Percentiles rank a stretch among this genome's conserved stretches.
Conservation (phyloP, 768 basidiomycete genomes). For the Agaricus sinodeliciosus region DNA sequence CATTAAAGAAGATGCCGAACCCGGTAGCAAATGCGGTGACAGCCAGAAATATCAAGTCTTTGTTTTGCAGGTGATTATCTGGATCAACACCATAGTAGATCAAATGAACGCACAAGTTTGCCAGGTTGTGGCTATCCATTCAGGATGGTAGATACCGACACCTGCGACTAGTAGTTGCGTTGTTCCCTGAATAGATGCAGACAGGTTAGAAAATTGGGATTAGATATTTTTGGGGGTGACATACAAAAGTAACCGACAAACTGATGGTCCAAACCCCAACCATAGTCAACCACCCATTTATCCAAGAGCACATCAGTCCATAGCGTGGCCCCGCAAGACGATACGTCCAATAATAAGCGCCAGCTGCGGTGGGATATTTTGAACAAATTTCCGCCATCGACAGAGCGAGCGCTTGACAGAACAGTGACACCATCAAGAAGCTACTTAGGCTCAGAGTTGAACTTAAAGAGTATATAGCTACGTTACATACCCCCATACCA, state of each 20-base stretch:
- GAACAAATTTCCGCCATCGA: conserved; percentile 56
- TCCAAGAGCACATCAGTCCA: conserved; percentile 51
- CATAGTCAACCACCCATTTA: conserved; percentile 63
- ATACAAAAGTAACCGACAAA: conserved; percentile 59
- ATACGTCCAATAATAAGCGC: conserved; percentile 64
- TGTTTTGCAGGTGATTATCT: neutral
- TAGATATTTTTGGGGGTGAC: conserved; percentile 2
- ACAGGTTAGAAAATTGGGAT: no score
- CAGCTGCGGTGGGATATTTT: conserved; percentile 55
- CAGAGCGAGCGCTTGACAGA: conserved; percentile 41
- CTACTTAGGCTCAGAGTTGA: conserved; percentile 18
- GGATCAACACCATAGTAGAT: conserved; percentile 1
- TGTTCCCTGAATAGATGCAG: conserved; percentile 32
- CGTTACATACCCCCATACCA: conserved; percentile 48
- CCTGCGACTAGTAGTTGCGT: conserved; percentile 57
- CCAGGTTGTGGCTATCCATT: conserved; percentile 53
- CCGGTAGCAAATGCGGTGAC: conserved; percentile 40
- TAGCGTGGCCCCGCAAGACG: conserved; percentile 47
- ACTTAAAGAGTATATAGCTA: neutral
- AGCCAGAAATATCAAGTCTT: conserved; percentile 52
- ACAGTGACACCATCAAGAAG: conserved; percentile 43
- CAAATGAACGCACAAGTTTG: conserved; percentile 40
- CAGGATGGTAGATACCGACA: conserved; percentile 47
- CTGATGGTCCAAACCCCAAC: conserved; percentile 66
- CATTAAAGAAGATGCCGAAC: conserved; percentile 53